Percentiles rank a stretch among this genome's conserved stretches.
phyloP scores from a whole-genome alignment of 2,329 filamentous ascomycete genomes.

The Alternaria sp. region DNA sequence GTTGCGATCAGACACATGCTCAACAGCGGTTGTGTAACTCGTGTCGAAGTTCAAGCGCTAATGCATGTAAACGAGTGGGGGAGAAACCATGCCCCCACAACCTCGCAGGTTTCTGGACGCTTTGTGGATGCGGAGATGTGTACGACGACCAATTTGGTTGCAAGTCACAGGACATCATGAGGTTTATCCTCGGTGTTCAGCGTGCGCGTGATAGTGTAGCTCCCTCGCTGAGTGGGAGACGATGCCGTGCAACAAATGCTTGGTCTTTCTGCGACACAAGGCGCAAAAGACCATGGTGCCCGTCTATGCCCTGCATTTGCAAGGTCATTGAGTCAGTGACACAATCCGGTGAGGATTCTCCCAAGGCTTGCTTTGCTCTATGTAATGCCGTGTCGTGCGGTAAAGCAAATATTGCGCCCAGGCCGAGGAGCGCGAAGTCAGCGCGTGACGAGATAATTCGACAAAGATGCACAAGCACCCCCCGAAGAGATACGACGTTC shows the following conservation, averaged over 20 bases:
- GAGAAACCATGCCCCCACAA: constrained; percentile 10
- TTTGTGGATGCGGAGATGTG: constrained; percentile 7
- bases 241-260: constrained; percentile 21
- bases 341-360: background rate
- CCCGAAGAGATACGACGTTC: constrained; percentile 2
- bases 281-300: background rate
- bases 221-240: background rate
- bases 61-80: constrained; percentile 12
- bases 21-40: constrained; percentile 8
- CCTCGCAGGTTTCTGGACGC: constrained; percentile 5
- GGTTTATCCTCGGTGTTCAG: background rate
- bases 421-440: constrained; percentile 13
- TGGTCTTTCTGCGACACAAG: background rate
- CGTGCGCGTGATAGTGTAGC: constrained; percentile 14
- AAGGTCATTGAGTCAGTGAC: background rate
- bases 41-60: constrained; percentile 1
- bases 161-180: background rate
- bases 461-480: constrained; percentile 1
- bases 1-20: background rate
- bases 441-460: constrained; percentile 1
- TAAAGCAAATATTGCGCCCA: constrained; percentile 16
- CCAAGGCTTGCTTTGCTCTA: background rate
- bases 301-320: background rate
- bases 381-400: constrained; percentile 5
- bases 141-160: background rate